phyloP scores from a whole-genome alignment of 2,329 filamentous ascomycete species.

The Fusarium sp. region DNA sequence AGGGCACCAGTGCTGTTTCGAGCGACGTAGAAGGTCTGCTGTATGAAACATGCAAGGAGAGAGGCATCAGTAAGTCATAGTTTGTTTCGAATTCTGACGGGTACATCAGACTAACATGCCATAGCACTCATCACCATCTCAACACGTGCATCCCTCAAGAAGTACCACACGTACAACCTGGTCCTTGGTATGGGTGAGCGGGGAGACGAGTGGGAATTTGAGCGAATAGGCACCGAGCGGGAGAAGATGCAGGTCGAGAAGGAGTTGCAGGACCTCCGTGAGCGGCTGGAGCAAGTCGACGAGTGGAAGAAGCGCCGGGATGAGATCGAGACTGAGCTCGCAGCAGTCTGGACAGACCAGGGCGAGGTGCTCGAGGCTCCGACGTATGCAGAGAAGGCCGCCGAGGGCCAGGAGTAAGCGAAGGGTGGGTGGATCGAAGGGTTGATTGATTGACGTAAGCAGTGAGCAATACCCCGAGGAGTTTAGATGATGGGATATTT shows the following conservation, averaged over 20 bases:
- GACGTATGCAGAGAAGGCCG: constrained; percentile 47
- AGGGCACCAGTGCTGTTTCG: constrained; percentile 93
- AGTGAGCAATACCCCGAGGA: constrained; percentile 13
- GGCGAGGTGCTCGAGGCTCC: constrained; percentile 60
- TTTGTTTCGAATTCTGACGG: not conserved
- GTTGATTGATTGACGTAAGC: not conserved
- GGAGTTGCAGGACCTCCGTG: constrained; percentile 85
- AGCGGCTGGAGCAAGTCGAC: constrained; percentile 82
- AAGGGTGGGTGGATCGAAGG: constrained; percentile 8
- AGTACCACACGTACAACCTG: constrained; percentile 93
- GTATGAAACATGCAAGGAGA: constrained; percentile 92
- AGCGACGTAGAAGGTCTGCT: constrained; percentile 93
- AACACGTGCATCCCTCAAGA: constrained; percentile 91
- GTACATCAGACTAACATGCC: constrained; percentile 29
- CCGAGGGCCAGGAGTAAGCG: constrained; percentile 21
- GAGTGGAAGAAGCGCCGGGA: constrained; percentile 80
- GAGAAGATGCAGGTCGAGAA: constrained; percentile 95
- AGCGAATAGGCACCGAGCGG: constrained; percentile 90
- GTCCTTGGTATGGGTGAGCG: constrained; percentile 81
- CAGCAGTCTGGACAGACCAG: constrained; percentile 66
- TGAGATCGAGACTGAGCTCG: constrained; percentile 86
- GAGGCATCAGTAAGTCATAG: constrained; percentile 81
- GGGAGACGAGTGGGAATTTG: constrained; percentile 90
- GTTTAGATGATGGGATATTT: not conserved
- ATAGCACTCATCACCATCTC: constrained; percentile 92